A percentile compares a stretch with the other conserved stretches of the same genome.
These are phyloP conservation scores for Tylopilus intermedius DNA, from an alignment of 768 basidiomycete genomes.

Conservation along the genomic window DNA sequence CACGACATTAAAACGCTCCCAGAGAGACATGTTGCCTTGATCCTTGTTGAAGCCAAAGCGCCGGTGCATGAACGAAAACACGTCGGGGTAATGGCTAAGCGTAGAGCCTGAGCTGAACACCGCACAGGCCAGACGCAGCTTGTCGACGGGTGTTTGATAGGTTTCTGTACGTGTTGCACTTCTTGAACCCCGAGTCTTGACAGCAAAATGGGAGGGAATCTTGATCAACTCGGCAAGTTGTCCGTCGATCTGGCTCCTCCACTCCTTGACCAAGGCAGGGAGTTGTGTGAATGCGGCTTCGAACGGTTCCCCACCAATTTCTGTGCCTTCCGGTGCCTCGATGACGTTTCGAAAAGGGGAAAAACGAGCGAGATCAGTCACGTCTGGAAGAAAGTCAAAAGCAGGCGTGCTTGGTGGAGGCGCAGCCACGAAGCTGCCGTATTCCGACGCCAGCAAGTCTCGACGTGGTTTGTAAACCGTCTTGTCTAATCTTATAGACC, in stretches of 20 bases:
- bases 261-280: neutral
- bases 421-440: neutral
- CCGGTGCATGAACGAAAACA: no score
- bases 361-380: neutral
- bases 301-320: neutral
- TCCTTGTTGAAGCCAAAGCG: no score
- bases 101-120: no score
- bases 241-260: conserved; percentile 1
- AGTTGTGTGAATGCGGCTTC: conserved; percentile 6
- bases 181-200: no score
- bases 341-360: conserved; percentile 2
- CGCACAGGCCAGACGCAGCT: no score
- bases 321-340: neutral
- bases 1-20: no score
- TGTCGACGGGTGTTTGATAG: no score
- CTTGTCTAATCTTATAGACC: neutral
- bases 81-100: no score
- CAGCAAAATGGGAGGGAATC: no score
- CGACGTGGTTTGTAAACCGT: conserved; percentile 2
- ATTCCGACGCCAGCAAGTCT: neutral
- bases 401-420: neutral
- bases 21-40: no score
- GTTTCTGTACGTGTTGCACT: no score
- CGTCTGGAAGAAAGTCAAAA: neutral
- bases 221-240: conserved; percentile 1